Base-by-base conservation (phyloP, 1,284 basidiomycete species). In the Malassezia yamatoensis region DNA sequence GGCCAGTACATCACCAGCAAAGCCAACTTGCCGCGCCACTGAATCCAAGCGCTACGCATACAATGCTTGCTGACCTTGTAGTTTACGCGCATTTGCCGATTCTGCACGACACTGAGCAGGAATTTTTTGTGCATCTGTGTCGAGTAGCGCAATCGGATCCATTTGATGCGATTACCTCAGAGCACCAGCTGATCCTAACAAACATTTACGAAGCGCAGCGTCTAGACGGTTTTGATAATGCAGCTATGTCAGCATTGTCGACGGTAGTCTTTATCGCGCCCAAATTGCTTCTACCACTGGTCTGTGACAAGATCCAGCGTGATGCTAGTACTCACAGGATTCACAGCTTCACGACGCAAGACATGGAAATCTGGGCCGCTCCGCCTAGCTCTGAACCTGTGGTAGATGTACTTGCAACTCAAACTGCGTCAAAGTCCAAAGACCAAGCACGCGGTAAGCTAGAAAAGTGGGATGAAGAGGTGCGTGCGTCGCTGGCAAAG, bases 401-500 rank as follows among this genome's bases (percentile, higher is more conserved):
- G 48, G 44, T 70, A 47, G 68, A 74, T 52, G 67, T 72, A 9
- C 63, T 73, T 6, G 66, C 67, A 49, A 4, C 24, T 3, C 24
- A 29, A 29, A 60, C 65, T 16, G 51, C 54, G 9, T 13, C 38
- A 5, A 36, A 58, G 24, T 55, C 57, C 36, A 34, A 41, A 12
- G 8, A 21, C 20, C 37, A 36, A 10, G 10, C 29, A 7, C 24
- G 24, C 24, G 61, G 61, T 21, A 64, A 60, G 46, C 65, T 73
- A 47, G 72, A 74, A 36, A 53, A 62, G 38, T 74, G 72, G 72
- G 72, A 74, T 36, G 69, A 66, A 15, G 71, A 74, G 54, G 61
- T 74, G 16, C 66, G 72, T 32, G 66, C 65, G 32, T 63, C 65
- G 32, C 65, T 74, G 18, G 72, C 71, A 16, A 72, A 73, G 58